These are phyloP conservation scores for Saccharomycopsis sp. DNA, from an alignment of 805 yeast genomes.

Conservation along the genomic window DNA sequence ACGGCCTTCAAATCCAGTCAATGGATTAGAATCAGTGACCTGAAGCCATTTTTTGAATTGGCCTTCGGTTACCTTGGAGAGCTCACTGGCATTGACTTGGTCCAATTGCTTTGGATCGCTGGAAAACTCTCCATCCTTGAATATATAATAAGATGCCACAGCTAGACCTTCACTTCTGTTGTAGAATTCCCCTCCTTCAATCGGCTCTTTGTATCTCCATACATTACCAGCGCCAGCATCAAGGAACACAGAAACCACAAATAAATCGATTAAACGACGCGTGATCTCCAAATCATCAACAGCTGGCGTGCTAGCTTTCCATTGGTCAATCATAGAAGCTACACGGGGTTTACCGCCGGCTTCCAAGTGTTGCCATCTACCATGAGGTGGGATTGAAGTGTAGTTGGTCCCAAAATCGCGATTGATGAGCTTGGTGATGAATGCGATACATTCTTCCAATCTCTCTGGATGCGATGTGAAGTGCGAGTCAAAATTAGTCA, in stretches of 20 bases:
- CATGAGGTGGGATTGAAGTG: constrained; percentile 52
- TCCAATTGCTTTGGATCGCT: constrained; percentile 31
- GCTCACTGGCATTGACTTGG: constrained; percentile 39
- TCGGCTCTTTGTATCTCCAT: constrained; percentile 44
- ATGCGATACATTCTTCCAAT: constrained; percentile 38
- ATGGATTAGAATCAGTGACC: constrained; percentile 38
- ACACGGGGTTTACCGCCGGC: constrained; percentile 40
- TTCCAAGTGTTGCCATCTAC: constrained; percentile 61
- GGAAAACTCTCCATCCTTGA: constrained; percentile 41
- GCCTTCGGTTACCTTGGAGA: constrained; percentile 31
- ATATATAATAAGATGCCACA: constrained; percentile 51
- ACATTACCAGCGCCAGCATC: constrained; percentile 65
- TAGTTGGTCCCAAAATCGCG: constrained; percentile 40
- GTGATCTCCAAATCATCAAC: constrained; percentile 40
- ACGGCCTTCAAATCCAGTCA: constrained; percentile 52
- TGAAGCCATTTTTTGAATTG: constrained; percentile 41
- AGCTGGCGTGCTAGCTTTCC: constrained; percentile 27
- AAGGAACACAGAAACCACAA: constrained; percentile 52
- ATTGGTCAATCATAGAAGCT: constrained; percentile 34
- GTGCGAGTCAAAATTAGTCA: constrained; percentile 42
- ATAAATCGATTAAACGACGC: constrained; percentile 48
- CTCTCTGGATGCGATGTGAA: constrained; percentile 25
- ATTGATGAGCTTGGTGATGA: constrained; percentile 38
- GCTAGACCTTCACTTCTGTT: constrained; percentile 60
- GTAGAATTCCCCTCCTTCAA: constrained; percentile 26